A percentile compares a stretch with the other conserved stretches of the same genome.
Evolutionary conservation across 2,329 filamentous ascomycete species (phyloP).

Genomic region (Fusarium ambrosium): DNA sequence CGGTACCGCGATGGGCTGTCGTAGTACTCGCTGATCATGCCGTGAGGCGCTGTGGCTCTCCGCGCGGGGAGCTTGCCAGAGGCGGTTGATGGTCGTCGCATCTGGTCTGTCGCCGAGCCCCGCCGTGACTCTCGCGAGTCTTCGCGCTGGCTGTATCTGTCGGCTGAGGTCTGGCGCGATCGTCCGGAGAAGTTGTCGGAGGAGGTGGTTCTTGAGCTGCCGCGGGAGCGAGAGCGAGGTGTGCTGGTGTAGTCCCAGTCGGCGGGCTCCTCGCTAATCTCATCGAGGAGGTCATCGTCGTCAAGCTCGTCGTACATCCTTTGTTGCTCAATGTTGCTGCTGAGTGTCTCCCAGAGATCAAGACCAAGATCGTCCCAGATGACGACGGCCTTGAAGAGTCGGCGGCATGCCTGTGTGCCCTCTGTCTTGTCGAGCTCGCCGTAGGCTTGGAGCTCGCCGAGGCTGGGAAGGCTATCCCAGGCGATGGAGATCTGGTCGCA

Average conservation of each 20-base stretch:
- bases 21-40: conserved; percentile 42
- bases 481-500: conserved; percentile 52
- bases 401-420: conserved; percentile 53
- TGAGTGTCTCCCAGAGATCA: conserved; percentile 51
- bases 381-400: conserved; percentile 55
- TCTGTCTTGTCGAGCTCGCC: conserved; percentile 51
- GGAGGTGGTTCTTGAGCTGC: conserved; percentile 34
- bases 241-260: conserved; percentile 29
- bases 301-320: conserved; percentile 24
- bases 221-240: conserved; percentile 30
- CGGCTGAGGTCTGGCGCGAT: conserved; percentile 35
- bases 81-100: conserved; percentile 6
- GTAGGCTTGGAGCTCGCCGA: conserved; percentile 52
- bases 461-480: conserved; percentile 51
- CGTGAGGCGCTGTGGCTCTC: conserved; percentile 29
- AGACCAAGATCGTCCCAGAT: conserved; percentile 56
- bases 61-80: conserved; percentile 5
- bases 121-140: conserved; percentile 32
- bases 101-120: conserved; percentile 23
- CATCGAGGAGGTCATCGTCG: conserved; percentile 32
- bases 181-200: conserved; percentile 33
- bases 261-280: conserved; percentile 32
- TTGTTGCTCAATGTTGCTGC: conserved; percentile 26
- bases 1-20: conserved; percentile 42
- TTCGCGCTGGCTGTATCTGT: conserved; percentile 31